A percentile compares a stretch with the other conserved stretches of the same genome.
phyloP scores from a whole-genome alignment of 2,329 filamentous ascomycete genomes.

The Harringtonia lauricola region DNA sequence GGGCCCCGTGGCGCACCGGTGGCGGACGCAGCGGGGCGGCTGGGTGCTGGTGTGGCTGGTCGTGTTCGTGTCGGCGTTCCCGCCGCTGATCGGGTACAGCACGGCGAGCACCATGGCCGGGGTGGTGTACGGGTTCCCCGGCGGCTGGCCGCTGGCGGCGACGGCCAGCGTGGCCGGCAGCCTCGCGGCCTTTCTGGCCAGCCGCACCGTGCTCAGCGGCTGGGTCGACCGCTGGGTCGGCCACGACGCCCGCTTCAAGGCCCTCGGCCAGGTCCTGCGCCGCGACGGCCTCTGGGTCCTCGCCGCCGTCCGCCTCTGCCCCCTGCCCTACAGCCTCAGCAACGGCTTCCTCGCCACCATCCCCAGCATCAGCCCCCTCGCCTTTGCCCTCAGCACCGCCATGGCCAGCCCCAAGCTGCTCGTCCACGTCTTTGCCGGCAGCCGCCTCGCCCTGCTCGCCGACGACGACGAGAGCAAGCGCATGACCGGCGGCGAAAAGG shows the following conservation, averaged over 20 bases:
- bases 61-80: conserved; percentile 70
- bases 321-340: conserved; percentile 81
- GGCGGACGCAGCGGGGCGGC: conserved; percentile 62
- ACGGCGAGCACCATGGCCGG: conserved; percentile 49
- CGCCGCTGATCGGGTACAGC: conserved; percentile 79
- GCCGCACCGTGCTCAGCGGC: conserved; percentile 63
- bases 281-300: conserved; percentile 83
- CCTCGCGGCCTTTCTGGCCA: conserved; percentile 68
- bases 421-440: conserved; percentile 87
- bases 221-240: conserved; percentile 77
- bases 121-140: conserved; percentile 44
- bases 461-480: conserved; percentile 71
- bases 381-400: conserved; percentile 74
- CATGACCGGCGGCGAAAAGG: conserved; percentile 70
- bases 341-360: conserved; percentile 94
- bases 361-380: conserved; percentile 66
- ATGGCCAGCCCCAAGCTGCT: conserved; percentile 77
- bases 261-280: conserved; percentile 76
- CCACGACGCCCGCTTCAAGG: conserved; percentile 76
- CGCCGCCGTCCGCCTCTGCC: conserved; percentile 85
- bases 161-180: conserved; percentile 69
- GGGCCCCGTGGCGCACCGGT: conserved; percentile 60
- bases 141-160: conserved; percentile 74
- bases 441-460: conserved; percentile 70
- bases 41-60: conserved; percentile 66